Conservation (phyloP, 305 asterid genomes). For the Rubia peregrina region DNA sequence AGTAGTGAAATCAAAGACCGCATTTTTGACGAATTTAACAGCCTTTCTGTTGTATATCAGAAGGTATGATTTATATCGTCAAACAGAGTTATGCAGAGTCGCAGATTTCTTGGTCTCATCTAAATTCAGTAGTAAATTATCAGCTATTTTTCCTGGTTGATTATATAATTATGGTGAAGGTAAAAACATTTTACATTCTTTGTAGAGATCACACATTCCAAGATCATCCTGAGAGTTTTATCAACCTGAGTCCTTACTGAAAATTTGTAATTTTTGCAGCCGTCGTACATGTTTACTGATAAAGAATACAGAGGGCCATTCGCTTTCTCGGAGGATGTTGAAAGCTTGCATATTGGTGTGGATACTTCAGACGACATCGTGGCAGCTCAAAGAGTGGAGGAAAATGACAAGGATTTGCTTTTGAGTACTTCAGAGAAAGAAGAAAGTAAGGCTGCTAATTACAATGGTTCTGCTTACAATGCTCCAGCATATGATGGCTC, state of each 20-base stretch:
- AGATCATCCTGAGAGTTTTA: background rate
- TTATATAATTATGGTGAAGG: background rate
- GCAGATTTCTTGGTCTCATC: background rate
- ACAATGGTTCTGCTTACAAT: conserved; percentile 63
- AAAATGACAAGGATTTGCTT: conserved; percentile 83
- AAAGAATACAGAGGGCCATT: conserved; percentile 95
- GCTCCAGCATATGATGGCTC: conserved; percentile 64
- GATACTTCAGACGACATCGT: conserved; percentile 51
- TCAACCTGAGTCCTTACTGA: background rate
- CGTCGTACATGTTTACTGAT: conserved; percentile 95
- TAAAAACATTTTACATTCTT: background rate
- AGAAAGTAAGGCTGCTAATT: conserved; percentile 47
- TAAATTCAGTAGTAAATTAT: conserved; percentile 1
- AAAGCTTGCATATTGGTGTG: conserved; percentile 52
- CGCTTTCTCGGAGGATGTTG: conserved; percentile 85
- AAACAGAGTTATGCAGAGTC: background rate
- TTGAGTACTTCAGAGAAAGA: conserved; percentile 76
- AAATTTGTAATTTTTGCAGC: conserved; percentile 46
- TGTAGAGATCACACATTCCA: background rate
- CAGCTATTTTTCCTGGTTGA: conserved; percentile 1
- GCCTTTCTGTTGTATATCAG: conserved; percentile 93
- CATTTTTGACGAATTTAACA: conserved; percentile 93
- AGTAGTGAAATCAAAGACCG: conserved; percentile 98
- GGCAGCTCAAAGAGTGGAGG: conserved; percentile 74
- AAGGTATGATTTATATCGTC: conserved; percentile 44